Percentiles rank a stretch among this genome's conserved stretches.
These are phyloP conservation scores for Sugiyamaella pinicola DNA, from an alignment of 1,139 yeast genomes.

Conservation along the genomic window DNA sequence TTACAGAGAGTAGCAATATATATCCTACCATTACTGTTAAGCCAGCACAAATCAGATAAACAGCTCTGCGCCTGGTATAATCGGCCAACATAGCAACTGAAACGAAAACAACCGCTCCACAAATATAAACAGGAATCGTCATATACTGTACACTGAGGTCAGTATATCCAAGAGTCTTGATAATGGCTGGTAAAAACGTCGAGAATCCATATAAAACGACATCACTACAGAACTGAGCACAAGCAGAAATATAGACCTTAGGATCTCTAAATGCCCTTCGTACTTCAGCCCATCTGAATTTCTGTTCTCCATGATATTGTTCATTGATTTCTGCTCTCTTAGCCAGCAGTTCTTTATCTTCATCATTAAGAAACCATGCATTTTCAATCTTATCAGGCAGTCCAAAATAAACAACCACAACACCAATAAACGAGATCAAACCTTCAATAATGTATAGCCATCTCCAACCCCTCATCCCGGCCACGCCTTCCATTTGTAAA, in stretches of 20 bases:
- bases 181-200: slow-evolving; percentile 41
- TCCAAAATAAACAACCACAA: slow-evolving; percentile 36
- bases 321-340: slow-evolving; percentile 47
- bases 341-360: slow-evolving; percentile 30
- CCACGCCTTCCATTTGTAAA: slow-evolving; percentile 40
- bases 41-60: slow-evolving; percentile 36
- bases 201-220: slow-evolving; percentile 40
- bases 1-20: slow-evolving; percentile 42
- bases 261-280: slow-evolving; percentile 44
- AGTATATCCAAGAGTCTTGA: slow-evolving; percentile 45
- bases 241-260: slow-evolving; percentile 42
- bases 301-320: slow-evolving; percentile 25
- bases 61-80: slow-evolving; percentile 38
- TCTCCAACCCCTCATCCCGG: slow-evolving; percentile 56
- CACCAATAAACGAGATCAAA: slow-evolving; percentile 43
- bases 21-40: slow-evolving; percentile 46
- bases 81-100: slow-evolving; percentile 49
- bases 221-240: slow-evolving; percentile 53
- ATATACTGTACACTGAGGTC: slow-evolving; percentile 50
- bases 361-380: slow-evolving; percentile 17
- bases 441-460: slow-evolving; percentile 79
- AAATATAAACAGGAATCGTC: slow-evolving; percentile 53
- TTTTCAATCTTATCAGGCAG: slow-evolving; percentile 31
- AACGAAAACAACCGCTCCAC: slow-evolving; percentile 48
- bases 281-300: slow-evolving; percentile 29